Evolutionary conservation across 805 yeast species (phyloP).

Genomic region (Nakazawaea molendinolei): DNA sequence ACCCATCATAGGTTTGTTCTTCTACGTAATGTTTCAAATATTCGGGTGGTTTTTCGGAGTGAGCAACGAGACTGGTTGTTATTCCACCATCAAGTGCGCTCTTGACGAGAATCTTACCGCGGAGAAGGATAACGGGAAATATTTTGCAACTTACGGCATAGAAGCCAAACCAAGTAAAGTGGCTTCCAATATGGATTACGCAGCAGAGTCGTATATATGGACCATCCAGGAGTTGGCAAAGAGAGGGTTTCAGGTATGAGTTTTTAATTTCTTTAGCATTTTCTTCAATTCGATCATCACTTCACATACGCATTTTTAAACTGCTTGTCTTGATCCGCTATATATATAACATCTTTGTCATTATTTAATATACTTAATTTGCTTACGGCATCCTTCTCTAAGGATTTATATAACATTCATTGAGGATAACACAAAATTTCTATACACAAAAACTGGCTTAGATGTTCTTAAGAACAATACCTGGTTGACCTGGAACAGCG

Average conservation of each 20-base stretch:
- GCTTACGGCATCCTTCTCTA: too few species aligned
- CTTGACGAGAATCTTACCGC: conserved; percentile 42
- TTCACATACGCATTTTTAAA: too few species aligned
- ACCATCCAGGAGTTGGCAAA: conserved; percentile 53
- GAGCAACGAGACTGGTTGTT: conserved; percentile 63
- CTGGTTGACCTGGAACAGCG: conserved; percentile 93
- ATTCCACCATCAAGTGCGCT: conserved; percentile 58
- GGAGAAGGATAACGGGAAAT: conserved; percentile 62
- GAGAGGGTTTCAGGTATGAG: conserved; percentile 32
- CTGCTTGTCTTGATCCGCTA: too few species aligned
- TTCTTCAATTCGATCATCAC: too few species aligned
- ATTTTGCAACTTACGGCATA: conserved; percentile 54
- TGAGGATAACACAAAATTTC: too few species aligned
- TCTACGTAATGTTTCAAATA: conserved; percentile 65
- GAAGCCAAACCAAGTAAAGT: conserved; percentile 50
- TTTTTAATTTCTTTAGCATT: too few species aligned
- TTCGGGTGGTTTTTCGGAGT: conserved; percentile 69
- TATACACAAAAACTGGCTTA: not conserved
- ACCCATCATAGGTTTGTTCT: conserved; percentile 70
- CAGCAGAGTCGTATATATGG: conserved; percentile 76
- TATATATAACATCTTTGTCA: too few species aligned
- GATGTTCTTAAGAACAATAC: conserved; percentile 66
- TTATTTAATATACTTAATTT: too few species aligned
- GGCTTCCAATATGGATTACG: conserved; percentile 52
- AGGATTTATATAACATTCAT: too few species aligned